phyloP scores from a whole-genome alignment of 2,329 filamentous ascomycete species.

The Ophiognomonia clavigignenti-juglandacearum region DNA sequence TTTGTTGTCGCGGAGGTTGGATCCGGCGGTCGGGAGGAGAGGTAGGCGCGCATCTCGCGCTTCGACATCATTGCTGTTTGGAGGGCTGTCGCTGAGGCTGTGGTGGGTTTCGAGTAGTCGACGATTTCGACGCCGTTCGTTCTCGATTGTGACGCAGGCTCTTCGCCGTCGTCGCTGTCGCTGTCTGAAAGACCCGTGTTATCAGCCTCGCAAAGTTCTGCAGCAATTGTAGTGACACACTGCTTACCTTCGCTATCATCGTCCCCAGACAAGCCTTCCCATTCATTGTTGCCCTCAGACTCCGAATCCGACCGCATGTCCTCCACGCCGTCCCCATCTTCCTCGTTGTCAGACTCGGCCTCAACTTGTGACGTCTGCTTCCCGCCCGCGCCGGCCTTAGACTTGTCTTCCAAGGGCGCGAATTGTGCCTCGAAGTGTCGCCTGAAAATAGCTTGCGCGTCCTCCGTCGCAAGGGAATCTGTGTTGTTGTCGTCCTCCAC shows the following conservation, averaged over 20 bases:
- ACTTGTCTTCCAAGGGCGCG: slow-evolving; percentile 55
- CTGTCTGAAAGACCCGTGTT: slow-evolving; percentile 20
- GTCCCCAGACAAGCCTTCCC: slow-evolving; percentile 58
- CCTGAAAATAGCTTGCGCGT: slow-evolving; percentile 71
- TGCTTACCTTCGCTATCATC: slow-evolving; percentile 32
- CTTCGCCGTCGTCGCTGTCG: slow-evolving; percentile 21
- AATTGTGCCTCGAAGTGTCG: slow-evolving; percentile 87
- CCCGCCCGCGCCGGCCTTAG: slow-evolving; percentile 17
- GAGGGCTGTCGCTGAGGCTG: slow-evolving; percentile 25
- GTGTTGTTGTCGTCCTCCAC: neutral
- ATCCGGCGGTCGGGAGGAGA: slow-evolving; percentile 54
- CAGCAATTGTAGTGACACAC: no score
- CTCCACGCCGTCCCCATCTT: slow-evolving; percentile 23
- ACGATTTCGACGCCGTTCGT: slow-evolving; percentile 50
- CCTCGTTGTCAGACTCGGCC: slow-evolving; percentile 24
- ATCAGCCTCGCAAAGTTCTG: no score
- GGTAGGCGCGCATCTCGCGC: slow-evolving; percentile 72
- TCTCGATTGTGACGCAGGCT: slow-evolving; percentile 18
- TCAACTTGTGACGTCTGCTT: slow-evolving; percentile 28
- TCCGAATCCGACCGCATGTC: slow-evolving; percentile 15
- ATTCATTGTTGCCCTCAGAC: slow-evolving; percentile 36
- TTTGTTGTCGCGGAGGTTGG: slow-evolving; percentile 16
- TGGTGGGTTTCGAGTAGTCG: slow-evolving; percentile 44
- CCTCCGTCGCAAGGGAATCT: slow-evolving; percentile 30
- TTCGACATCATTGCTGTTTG: slow-evolving; percentile 49